Evolutionary conservation across 75 land plant species (phyloP), one percentile per base, ranked within the genome.

Genomic region (Picea glauca): DNA sequence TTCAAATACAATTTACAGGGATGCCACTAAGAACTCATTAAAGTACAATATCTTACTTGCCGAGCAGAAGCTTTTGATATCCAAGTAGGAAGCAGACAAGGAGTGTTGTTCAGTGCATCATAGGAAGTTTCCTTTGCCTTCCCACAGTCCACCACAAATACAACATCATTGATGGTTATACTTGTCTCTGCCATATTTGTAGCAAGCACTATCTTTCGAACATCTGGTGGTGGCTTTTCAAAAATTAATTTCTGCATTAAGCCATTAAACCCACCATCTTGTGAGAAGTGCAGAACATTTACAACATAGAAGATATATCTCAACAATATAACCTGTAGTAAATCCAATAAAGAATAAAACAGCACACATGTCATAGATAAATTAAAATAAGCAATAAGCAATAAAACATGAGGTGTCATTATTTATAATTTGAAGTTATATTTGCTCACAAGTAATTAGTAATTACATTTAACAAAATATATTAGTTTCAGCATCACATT

Each of bases 171-270:
- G 54, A 87, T 87, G 26, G 89, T 87, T 58, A 87, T 87, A 66
- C 89, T 87, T 30, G 89, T 87, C 74, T 87, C 89, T 61, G 89
- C 89, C 89, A 87, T 87, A 72, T 87, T 87, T 5, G 99, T 97
- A 60, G 99, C 99, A 72, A 97, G 94, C 30, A 97, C 99, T 70
- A 97, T 97, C 78, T 97, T 97, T 79, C 99, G 86, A 21, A 97
- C 83, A 60, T 92, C 88, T 62, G 85, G 83, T 81, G 87, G 89
- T 2, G 98, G 94, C 58, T 85, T 90, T 15, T 93, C 91, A 87
- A 97, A 97, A 35, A 97, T 97, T 67, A 97, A 84, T 60, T 83
- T 91, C 92, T 97, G 93, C 81, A 83, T n/a, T 5, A 17, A 78
- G 50, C 32, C n/a, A 79, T 81, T n/a, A 60, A 72, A 58, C 66